phyloP scores from a whole-genome alignment of 208 protist genomes.

The Leishmania lainsoni region DNA sequence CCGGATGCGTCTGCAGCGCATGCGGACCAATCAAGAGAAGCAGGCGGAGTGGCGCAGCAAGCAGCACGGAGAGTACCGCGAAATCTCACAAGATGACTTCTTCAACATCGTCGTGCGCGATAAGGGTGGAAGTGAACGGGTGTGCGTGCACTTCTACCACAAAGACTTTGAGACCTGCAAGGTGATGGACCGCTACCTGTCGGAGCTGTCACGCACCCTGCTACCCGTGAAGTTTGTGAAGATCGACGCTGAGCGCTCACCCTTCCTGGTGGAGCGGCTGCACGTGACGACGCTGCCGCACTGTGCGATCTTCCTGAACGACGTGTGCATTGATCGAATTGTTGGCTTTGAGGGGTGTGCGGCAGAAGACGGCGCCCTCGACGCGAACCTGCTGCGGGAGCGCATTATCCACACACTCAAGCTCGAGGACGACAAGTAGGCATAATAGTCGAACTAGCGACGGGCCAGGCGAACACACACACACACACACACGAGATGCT shows the following conservation, averaged over 20 bases:
- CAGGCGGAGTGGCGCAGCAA: conserved; percentile 85
- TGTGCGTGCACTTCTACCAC: conserved; percentile 95
- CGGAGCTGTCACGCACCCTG: conserved; percentile 76
- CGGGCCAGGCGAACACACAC: not conserved
- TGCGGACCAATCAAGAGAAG: conserved; percentile 64
- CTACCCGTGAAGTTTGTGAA: conserved; percentile 93
- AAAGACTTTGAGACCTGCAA: conserved; percentile 96
- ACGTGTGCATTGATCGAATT: conserved; percentile 93
- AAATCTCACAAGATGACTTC: conserved; percentile 94
- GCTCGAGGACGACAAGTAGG: conserved; percentile 11
- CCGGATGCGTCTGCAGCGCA: conserved; percentile 56
- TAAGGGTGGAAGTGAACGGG: conserved; percentile 87
- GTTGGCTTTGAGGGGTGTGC: conserved; percentile 95
- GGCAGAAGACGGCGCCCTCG: conserved; percentile 84
- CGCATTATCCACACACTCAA: conserved; percentile 54
- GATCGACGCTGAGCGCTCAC: conserved; percentile 93
- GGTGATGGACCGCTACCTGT: conserved; percentile 94
- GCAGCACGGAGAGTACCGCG: conserved; percentile 92
- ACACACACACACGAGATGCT: not conserved
- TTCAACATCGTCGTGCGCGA: conserved; percentile 92
- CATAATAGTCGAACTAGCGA: not conserved
- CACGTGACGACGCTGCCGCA: conserved; percentile 92
- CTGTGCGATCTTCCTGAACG: conserved; percentile 94
- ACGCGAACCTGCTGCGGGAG: conserved; percentile 70
- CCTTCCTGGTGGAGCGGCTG: conserved; percentile 95